phyloP scores from a whole-genome alignment of 1,284 basidiomycete genomes.

The Ustilago sp. region DNA sequence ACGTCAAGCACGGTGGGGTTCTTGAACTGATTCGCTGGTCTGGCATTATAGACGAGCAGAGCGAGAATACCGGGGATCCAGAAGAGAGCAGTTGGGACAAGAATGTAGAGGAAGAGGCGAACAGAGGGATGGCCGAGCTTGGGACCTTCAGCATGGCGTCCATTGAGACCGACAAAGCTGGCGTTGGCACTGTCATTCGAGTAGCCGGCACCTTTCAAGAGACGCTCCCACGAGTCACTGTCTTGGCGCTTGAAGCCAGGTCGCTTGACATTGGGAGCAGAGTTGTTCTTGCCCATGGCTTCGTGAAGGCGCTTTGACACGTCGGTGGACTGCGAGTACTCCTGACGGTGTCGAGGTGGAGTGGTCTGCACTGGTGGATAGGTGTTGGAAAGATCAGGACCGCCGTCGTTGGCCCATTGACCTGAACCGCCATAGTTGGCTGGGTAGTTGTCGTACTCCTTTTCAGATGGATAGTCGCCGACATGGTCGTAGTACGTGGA shows the following conservation, averaged over 20 bases:
- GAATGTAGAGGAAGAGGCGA: constrained; percentile 41
- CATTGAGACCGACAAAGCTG: constrained; percentile 52
- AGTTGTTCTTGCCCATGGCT: constrained; percentile 15
- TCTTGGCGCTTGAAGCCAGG: constrained; percentile 39
- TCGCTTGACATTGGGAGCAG: constrained; percentile 18
- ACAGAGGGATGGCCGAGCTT: constrained; percentile 31
- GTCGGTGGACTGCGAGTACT: constrained; percentile 32
- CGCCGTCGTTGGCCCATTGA: constrained; percentile 36
- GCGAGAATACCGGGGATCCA: constrained; percentile 77
- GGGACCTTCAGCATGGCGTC: constrained; percentile 10
- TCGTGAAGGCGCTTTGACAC: constrained; percentile 21
- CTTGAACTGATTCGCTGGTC: constrained; percentile 73
- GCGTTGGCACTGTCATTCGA: constrained; percentile 35
- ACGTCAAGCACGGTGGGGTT: constrained; percentile 73
- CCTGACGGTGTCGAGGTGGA: constrained; percentile 12
- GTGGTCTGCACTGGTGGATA: constrained; percentile 23
- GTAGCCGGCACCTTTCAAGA: constrained; percentile 52
- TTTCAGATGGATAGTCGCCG: constrained; percentile 38
- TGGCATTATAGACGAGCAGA: constrained; percentile 73
- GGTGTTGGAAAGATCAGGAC: constrained; percentile 28
- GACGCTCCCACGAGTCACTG: constrained; percentile 53
- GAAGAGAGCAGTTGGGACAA: constrained; percentile 52
- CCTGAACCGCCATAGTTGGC: constrained; percentile 35
- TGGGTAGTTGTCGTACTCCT: constrained; percentile 36
- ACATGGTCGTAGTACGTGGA: constrained; percentile 35